These are phyloP conservation scores for Furculomyces boomerangus DNA, from an alignment of 371 early-diverging fungal species.

Conservation along the genomic window DNA sequence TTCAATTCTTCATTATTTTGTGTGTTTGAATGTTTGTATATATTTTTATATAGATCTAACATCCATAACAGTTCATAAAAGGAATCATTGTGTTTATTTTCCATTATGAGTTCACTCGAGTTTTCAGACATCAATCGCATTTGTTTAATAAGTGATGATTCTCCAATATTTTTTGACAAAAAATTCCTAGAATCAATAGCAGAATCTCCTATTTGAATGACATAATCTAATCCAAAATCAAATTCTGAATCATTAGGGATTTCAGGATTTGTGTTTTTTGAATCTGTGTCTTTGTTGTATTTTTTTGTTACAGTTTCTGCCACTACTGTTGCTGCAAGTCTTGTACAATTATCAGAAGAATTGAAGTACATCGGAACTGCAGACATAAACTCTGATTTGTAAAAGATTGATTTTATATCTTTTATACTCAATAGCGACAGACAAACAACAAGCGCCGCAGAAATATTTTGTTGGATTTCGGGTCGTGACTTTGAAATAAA, in stretches of 20 bases:
- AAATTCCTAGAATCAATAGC: not conserved
- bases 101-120: no score
- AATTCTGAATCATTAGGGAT: not conserved
- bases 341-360: not conserved
- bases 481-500: not conserved
- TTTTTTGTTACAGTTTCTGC: not conserved
- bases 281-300: not conserved
- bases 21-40: no score
- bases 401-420: not conserved
- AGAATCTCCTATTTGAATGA: not conserved
- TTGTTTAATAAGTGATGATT: not conserved
- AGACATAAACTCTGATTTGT: not conserved
- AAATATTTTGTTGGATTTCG: not conserved
- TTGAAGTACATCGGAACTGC: conserved; percentile 1
- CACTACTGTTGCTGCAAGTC: not conserved
- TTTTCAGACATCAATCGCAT: not conserved
- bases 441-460: not conserved
- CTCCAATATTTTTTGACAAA: not conserved
- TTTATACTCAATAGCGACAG: not conserved
- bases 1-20: no score
- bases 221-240: conserved; percentile 3
- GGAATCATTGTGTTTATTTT: no score
- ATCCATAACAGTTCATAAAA: no score
- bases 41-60: no score
- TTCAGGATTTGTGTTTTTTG: not conserved